These are phyloP conservation scores for bread wheat (Triticum aestivum) DNA, from an alignment of 176 grass and related monocot species.

Conservation along the genomic window DNA sequence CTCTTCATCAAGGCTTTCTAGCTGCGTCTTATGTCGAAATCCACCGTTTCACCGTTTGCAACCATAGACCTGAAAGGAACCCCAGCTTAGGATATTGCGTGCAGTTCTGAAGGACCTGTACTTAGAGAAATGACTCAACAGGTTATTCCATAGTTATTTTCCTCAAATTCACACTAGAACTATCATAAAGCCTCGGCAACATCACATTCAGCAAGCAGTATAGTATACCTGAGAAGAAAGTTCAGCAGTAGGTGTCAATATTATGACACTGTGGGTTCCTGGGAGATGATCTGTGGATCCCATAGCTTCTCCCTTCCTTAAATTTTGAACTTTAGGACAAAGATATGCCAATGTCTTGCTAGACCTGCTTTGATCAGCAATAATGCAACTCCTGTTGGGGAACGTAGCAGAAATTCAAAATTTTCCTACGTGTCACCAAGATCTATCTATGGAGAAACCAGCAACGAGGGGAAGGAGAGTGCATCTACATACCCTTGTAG, in stretches of 20 bases:
- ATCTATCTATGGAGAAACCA: too few relatives aligned
- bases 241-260: constrained; percentile 83
- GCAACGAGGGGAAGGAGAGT: too few relatives aligned
- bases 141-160: background rate
- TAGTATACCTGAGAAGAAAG: constrained; percentile 78
- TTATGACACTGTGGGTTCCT: constrained; percentile 64
- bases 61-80: constrained; percentile 94
- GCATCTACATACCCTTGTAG: too few relatives aligned
- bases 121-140: background rate
- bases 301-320: constrained; percentile 66
- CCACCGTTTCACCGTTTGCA: constrained; percentile 52
- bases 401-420: too few relatives aligned
- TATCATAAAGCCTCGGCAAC: background rate
- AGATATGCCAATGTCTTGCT: constrained; percentile 89
- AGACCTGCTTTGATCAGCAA: constrained; percentile 92
- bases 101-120: constrained; percentile 81
- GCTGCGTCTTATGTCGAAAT: constrained; percentile 78
- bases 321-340: constrained; percentile 65
- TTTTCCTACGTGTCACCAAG: too few relatives aligned
- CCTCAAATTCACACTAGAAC: background rate
- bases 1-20: constrained; percentile 80
- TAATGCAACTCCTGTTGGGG: constrained; percentile 85
- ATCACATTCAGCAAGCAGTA: background rate
- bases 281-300: constrained; percentile 54
- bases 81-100: constrained; percentile 62